Evolutionary conservation across 2,329 filamentous ascomycete species (phyloP), one percentile per base, ranked within the genome.

Genomic region (Sodiomyces alkalinus): DNA sequence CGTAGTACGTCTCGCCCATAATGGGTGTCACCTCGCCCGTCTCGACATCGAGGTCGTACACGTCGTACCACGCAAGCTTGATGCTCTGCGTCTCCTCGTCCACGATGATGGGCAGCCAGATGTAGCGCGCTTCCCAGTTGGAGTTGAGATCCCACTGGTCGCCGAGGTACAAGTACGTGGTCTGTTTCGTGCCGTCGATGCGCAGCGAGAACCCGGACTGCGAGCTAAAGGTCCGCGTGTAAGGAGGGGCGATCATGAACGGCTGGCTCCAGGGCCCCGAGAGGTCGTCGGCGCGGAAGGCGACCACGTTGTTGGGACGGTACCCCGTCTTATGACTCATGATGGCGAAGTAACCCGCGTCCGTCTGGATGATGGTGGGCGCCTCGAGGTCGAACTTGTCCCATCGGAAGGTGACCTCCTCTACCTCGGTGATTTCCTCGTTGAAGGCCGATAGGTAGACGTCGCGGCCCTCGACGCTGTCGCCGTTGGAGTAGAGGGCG

Each of bases 311-410:
- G 28, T 73, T 73, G 1, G 68, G 68, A n/a, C 68, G 52, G 30
- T 74, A 74, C 1, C 68, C 68, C 0, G 68, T 74, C 51, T 73
- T 74, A 36, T 73, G 68, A 37, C 64, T 69, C 67, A 73, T 72
- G 19, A 74, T 40, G 0, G 66, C 64, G 38, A 63, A 73, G 38
- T 74, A 74, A 37, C 64, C 68, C 33, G 56, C 54, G 19, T 73
- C 65, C 0, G 68, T 73, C 41, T 72, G 68, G 5, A 73, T 52
- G 28, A 73, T 72, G 0, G 64, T 68, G 0, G 68, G 68, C 0
- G 67, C 68, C 38, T 74, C 68, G 2, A 73, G 55, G 36, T 73
- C 68, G 35, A 57, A 72, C 37, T 74, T 73, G 41, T 66, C 49
- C 33, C 67, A 74, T 2, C 66, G 60, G 41, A 68, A 53, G 0